A percentile compares a stretch with the other conserved stretches of the same genome.
These are phyloP conservation scores for Ceratocystis colombiana DNA, from an alignment of 2,329 filamentous ascomycete genomes.

Conservation along the genomic window DNA sequence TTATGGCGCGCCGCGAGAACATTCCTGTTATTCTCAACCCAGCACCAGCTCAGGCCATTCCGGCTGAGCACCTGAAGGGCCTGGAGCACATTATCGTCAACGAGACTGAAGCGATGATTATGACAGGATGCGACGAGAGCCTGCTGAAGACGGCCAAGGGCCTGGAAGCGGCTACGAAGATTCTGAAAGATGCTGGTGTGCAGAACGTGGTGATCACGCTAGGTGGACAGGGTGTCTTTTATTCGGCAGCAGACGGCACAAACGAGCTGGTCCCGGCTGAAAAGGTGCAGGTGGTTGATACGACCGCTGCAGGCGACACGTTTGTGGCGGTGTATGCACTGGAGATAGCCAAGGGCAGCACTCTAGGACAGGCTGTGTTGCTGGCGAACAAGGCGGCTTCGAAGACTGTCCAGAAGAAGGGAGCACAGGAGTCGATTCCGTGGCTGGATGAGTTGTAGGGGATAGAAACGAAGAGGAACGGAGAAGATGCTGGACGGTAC, in stretches of 20 bases:
- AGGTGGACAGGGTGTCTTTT: constrained; percentile 51
- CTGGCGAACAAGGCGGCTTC: constrained; percentile 24
- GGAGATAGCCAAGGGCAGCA: constrained; percentile 22
- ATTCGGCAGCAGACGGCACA: constrained; percentile 36
- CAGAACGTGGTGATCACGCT: constrained; percentile 57
- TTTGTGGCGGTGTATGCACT: constrained; percentile 59
- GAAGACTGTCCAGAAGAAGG: constrained; percentile 24
- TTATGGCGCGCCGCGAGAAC: constrained; percentile 33
- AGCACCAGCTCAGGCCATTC: constrained; percentile 52
- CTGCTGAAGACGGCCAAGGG: constrained; percentile 18
- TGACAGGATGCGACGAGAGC: constrained; percentile 31
- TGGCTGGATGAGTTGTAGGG: constrained; percentile 24
- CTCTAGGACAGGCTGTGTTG: constrained; percentile 17
- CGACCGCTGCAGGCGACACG: constrained; percentile 64
- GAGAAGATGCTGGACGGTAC: not conserved
- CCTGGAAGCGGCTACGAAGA: constrained; percentile 24
- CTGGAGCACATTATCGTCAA: constrained; percentile 63
- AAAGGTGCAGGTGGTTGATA: constrained; percentile 56
- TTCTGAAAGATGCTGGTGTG: constrained; percentile 52
- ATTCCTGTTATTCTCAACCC: constrained; percentile 59
- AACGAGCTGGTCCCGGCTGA: constrained; percentile 37
- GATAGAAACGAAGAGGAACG: not conserved
- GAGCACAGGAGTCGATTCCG: constrained; percentile 26
- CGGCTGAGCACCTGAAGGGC: constrained; percentile 46
- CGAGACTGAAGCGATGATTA: constrained; percentile 59